Evolutionary conservation across 1,139 yeast species (phyloP).

Genomic region (Yamadazyma kanchanaburiensis): DNA sequence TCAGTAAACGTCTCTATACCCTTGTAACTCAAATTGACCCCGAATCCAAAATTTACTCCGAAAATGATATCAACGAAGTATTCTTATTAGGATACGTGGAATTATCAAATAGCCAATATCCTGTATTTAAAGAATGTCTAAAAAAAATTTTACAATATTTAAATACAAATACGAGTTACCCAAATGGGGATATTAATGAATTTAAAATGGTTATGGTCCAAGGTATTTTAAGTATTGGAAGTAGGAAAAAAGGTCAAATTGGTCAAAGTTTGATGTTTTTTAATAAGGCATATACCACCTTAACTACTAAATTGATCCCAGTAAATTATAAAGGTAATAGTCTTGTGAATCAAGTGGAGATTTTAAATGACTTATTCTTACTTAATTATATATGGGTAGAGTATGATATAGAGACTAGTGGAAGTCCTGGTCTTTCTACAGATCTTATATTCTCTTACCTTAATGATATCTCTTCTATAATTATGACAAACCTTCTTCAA

Average conservation of each 20-base stretch:
- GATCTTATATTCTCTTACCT: conserved; percentile 44
- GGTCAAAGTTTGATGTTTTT: conserved; percentile 29
- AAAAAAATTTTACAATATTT: conserved; percentile 26
- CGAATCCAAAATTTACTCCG: conserved; percentile 12
- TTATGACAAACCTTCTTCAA: conserved; percentile 21
- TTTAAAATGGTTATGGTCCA: conserved; percentile 28
- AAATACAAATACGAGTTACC: conserved; percentile 12
- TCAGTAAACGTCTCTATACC: conserved; percentile 28
- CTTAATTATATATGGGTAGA: conserved; percentile 29
- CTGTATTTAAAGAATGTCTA: conserved; percentile 18
- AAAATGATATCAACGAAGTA: conserved; percentile 20
- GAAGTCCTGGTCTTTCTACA: conserved; percentile 5
- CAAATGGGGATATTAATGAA: conserved; percentile 16
- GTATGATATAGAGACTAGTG: conserved; percentile 18
- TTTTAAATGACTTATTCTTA: conserved; percentile 30
- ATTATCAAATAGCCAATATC: conserved; percentile 15
- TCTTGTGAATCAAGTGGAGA: conserved; percentile 40
- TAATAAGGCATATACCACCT: conserved; percentile 42
- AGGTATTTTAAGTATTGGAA: conserved; percentile 26
- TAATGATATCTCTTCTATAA: conserved; percentile 41
- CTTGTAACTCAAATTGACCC: conserved; percentile 17
- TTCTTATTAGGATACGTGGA: conserved; percentile 32
- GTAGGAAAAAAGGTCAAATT: conserved; percentile 14
- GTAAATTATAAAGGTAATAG: conserved; percentile 33
- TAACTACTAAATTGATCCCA: conserved; percentile 42